A percentile compares a stretch with the other conserved stretches of the same genome.
phyloP scores from a whole-genome alignment of 163 green algal species.

The Chlorella variabilis region DNA sequence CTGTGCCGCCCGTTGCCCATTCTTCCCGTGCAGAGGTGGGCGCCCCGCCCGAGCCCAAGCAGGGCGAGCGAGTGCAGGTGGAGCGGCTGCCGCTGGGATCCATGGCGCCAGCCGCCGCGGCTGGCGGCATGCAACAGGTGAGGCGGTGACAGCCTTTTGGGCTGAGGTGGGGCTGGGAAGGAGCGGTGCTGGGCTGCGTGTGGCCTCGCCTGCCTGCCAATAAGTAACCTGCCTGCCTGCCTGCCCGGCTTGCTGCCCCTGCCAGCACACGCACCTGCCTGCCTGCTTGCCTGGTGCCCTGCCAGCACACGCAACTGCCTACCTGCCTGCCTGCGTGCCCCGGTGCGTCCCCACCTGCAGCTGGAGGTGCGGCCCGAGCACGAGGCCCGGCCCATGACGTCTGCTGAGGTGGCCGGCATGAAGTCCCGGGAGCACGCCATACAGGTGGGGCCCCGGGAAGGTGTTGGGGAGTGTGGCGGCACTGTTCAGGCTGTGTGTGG shows the following conservation, averaged over 20 bases:
- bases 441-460: neutral
- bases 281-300: no score
- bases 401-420: constrained; percentile 22
- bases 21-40: neutral
- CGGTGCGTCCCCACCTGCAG: neutral
- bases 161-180: no score
- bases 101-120: neutral
- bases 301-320: no score
- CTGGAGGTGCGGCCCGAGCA: constrained; percentile 25
- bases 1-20: no score
- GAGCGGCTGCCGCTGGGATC: neutral
- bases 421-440: constrained; percentile 37
- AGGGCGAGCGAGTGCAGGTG: constrained; percentile 23
- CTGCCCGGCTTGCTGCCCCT: no score
- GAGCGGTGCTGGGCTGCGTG: no score
- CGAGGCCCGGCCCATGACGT: constrained; percentile 4
- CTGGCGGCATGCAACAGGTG: constrained; percentile 15
- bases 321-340: neutral
- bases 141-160: no score
- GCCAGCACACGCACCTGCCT: no score
- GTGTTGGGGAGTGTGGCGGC: no score
- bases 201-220: neutral
- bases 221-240: no score
- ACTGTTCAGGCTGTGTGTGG: no score
- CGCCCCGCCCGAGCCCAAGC: neutral